Evolutionary conservation across 345 rosid species (phyloP), one percentile per base, ranked within the genome.

Genomic region (Pseudoturritis turrita): DNA sequence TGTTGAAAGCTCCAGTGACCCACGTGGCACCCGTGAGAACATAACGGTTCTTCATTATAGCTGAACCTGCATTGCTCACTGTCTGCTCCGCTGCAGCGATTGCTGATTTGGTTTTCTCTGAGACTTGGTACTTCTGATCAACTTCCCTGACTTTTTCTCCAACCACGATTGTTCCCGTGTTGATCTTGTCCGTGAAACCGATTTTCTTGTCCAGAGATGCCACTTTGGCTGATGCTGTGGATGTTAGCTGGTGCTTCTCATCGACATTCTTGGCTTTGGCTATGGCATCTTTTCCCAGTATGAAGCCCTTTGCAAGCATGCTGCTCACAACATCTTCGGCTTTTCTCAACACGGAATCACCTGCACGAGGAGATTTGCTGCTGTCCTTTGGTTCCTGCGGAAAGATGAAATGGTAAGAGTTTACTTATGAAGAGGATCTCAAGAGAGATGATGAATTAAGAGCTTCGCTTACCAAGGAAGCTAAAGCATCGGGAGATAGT

Each of bases 251-350:
- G 84, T 88, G 98, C 74, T 87, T 95, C 79, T 91, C 97, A 37
- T 95, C 99, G 7, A 95, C 71, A 39, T 78, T 76, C 89, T 85
- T 95, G 26, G 96, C 98, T 81, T 91, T 89, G 83, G 79, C 81
- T 59, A 91, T 87, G 13, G 96, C 96, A 61, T 88, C 96, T 85
- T 91, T 95, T 52, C 99, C 97, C 25, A 95, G 75, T 45, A 95
- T 84, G 54, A 78, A 91, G 12, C 99, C 97, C 81, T 84, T 95
- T 21, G 99, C 99, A 76, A 95, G 86, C 98, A 95, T 89, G 84
- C 90, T 49, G 55, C 85, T 88, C 33, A 91, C 89, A 21, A 87
- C 96, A 57, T 95, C 99, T 84, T 95, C 98, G 5, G 98, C 89
- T 83, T 95, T 91, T 29, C 81, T 76, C 36, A 88, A 53, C 36